Base-by-base conservation (phyloP, 176 grass and related monocot genomes). In the Oryza glumipatula region DNA sequence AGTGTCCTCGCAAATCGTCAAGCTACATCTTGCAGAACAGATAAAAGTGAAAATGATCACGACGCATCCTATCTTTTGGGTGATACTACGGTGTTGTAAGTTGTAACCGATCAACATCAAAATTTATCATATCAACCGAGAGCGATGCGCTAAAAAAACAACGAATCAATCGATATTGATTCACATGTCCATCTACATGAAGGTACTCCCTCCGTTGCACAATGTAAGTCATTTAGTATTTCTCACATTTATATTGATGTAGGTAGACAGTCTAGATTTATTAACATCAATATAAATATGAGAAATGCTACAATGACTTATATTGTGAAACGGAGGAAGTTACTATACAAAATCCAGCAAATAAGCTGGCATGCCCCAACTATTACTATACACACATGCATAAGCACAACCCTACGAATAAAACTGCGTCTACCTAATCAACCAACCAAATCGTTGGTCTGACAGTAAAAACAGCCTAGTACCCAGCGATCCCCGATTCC, bases 401-500 rank as follows among this genome's bases (percentile, higher is more conserved):
- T 2, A 46, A 12, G 5, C 41, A 70, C 1, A 46, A 12, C 10
- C 2, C 1, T 13, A 5, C 5, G 6, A 78, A 44, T 4, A 41
- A 17, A 11, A 6, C 12, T 0, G 21, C 44, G 9, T 68, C 21
- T 14, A 6, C 38, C 61, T 9, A 43, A 58, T 39, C 6, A 58
- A 65, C 10, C 14, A 5, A 43, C 41, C 8, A 7, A 54, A 13
- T 43, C 23, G 12, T 61, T 9, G 6, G 0, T 68, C 71, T 58
- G 6, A 54, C 10, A 12, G 43, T 65, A 17, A 52, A 45, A 39
- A 23, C 44, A 26, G 6, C 28, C 54, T 79, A 83, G 38, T 68
- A 83, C 10, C 88, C 84, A 21, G 22, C 79, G 9, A 63, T 44
- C 36, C 77, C 82, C 13, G 83, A 67, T 9, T 7, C 49, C 13